Base-by-base conservation (phyloP, 1,284 basidiomycete genomes). In the Inonotus obliquus region DNA sequence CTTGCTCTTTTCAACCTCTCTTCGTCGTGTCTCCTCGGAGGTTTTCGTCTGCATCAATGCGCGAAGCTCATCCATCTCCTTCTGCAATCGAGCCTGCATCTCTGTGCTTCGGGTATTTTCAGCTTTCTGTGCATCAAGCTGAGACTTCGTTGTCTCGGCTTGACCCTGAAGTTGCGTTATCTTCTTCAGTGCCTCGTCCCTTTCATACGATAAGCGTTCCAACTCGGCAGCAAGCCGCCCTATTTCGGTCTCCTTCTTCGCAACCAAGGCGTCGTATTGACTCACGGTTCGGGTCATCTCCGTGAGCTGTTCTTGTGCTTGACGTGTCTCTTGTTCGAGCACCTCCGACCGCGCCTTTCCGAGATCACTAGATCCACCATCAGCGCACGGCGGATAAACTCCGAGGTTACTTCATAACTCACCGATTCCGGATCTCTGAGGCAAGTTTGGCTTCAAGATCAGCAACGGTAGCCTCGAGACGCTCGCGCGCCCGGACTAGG, bases 51-150 rank as follows among this genome's bases (percentile, higher is more conserved):
- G 87, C 78, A 97, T 85, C 19, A 92, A 74, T 21, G 81, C 77
- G 5, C 95, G 86, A 4, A 96, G 79, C 67, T 93, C 92, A 69
- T 98, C 96, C 13, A 97, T 79, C 72, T 97, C 94, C 52, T 79
- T 82, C 69, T 94, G 87, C 14, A 96, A 75, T 67, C 87, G 89
- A 48, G 77, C 74, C 39, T 85, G 82, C 5, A 80, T 75, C 3
- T 75, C 73, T 9, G 75, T 71, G 21, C 85, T 82, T 32, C 83
- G 81, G 39, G 81, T 75, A 37, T 79, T 80, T 64, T 92, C 88
- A 45, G 78, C 78, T 65, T 83, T 85, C 63, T 87, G 83, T 1
- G 85, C 80, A 1, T 81, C 77, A 7, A 94, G 74, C 67, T 96
- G 86, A 4, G 81, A 79, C 4, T 80, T 78, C 35, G 92, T 75